These are phyloP conservation scores for Cudoniella acicularis DNA, from an alignment of 495 filamentous ascomycete genomes.

Conservation along the genomic window DNA sequence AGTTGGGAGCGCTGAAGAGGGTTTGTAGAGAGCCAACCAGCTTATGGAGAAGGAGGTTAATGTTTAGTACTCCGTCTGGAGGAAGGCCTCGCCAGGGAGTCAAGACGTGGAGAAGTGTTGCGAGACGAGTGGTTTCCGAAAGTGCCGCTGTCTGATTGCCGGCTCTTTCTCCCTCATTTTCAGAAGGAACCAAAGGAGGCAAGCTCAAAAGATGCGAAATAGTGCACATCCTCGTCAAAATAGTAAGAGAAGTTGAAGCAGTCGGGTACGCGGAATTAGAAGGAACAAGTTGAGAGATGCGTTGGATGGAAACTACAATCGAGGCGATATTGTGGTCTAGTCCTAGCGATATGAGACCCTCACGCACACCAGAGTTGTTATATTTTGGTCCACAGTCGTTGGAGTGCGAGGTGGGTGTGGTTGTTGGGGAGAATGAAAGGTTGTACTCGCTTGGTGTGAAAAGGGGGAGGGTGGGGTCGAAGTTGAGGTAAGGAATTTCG, in stretches of 20 bases:
- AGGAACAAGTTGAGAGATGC: slow-evolving; percentile 12
- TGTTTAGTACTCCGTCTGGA: slow-evolving; percentile 7
- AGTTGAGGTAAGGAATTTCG: background rate
- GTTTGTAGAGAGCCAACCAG: background rate
- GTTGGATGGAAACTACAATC: slow-evolving; percentile 8
- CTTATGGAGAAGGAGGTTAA: slow-evolving; percentile 6
- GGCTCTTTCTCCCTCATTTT: too few species aligned
- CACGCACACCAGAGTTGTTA: background rate
- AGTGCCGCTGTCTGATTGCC: background rate
- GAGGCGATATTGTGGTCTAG: background rate
- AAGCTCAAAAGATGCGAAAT: slow-evolving; percentile 13
- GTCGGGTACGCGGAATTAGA: background rate
- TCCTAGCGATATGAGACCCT: background rate
- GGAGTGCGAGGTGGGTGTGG: slow-evolving; percentile 13
- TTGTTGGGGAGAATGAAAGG: too few species aligned
- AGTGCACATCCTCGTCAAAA: slow-evolving; percentile 9
- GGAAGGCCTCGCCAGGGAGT: slow-evolving; percentile 6
- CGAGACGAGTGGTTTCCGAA: slow-evolving; percentile 7
- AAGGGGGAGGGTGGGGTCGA: slow-evolving; percentile 3
- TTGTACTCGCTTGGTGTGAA: slow-evolving; percentile 3
- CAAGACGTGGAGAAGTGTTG: slow-evolving; percentile 9
- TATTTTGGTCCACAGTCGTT: background rate
- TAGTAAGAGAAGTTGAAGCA: slow-evolving; percentile 1
- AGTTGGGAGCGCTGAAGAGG: background rate
- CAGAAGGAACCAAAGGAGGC: too few species aligned